Conservation (phyloP, 176 grass and related monocot genomes). For the Saccharum spontaneum region DNA sequence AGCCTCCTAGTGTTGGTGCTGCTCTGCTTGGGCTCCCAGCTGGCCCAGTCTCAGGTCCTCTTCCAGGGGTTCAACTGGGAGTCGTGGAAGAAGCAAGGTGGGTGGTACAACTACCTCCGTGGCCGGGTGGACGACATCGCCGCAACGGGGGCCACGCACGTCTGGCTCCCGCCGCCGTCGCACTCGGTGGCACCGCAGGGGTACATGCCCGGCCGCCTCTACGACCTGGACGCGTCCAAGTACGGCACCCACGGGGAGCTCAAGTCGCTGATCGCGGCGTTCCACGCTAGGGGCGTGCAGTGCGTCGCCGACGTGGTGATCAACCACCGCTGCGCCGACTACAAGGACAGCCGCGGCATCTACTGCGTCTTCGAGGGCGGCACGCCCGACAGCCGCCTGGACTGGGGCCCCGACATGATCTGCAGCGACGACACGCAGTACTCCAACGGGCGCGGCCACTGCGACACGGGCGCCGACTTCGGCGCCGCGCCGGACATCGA, state of each 20-base stretch:
- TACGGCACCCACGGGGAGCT: constrained; percentile 65
- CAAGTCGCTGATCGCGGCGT: constrained; percentile 47
- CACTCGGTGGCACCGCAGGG: constrained; percentile 79
- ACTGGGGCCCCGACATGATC: constrained; percentile 88
- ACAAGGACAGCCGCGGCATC: constrained; percentile 68
- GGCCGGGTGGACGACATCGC: constrained; percentile 53
- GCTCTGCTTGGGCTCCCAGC: constrained; percentile 29
- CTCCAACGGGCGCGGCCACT: constrained; percentile 76
- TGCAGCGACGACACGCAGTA: constrained; percentile 79
- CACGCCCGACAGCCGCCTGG: constrained; percentile 58
- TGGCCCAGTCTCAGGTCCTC: constrained; percentile 38
- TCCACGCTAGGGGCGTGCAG: constrained; percentile 52
- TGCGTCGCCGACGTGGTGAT: constrained; percentile 82
- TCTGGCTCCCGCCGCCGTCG: constrained; percentile 84
- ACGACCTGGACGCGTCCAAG: constrained; percentile 77
- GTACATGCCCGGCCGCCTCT: constrained; percentile 81
- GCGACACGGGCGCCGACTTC: constrained; percentile 64
- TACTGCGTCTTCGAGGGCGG: constrained; percentile 94
- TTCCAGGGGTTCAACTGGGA: constrained; percentile 88
- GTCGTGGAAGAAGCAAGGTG: constrained; percentile 77
- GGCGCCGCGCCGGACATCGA: constrained; percentile 79
- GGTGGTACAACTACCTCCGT: constrained; percentile 68
- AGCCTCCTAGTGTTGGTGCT: constrained; percentile 20
- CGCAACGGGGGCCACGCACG: constrained; percentile 56
- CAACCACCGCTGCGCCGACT: constrained; percentile 88